phyloP scores from a whole-genome alignment of 2,329 filamentous ascomycete species.

The Saccharata proteae region DNA sequence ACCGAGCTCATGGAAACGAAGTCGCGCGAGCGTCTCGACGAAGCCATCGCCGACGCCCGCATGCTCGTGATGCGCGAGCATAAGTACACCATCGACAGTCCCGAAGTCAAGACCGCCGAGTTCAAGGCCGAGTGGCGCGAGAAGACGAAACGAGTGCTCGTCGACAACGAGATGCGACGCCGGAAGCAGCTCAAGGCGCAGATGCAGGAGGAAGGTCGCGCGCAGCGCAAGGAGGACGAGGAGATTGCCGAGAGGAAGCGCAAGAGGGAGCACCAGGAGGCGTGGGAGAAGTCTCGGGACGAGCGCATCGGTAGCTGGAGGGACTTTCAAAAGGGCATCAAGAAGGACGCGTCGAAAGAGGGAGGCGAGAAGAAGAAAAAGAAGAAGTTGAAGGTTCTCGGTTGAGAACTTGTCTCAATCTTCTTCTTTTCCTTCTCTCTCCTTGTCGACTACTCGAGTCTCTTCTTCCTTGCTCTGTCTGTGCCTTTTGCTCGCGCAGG shows the following conservation, averaged over 20 bases:
- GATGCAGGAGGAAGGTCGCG: conserved; percentile 90
- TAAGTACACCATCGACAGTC: conserved; percentile 82
- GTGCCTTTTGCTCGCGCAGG: too few relatives aligned
- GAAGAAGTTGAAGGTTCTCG: conserved; percentile 41
- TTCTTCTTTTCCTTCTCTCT: background rate
- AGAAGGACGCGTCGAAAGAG: conserved; percentile 23
- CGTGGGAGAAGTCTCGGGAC: conserved; percentile 89
- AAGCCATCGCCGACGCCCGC: conserved; percentile 89
- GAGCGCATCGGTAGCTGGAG: conserved; percentile 90
- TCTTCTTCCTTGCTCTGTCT: too few relatives aligned
- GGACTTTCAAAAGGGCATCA: conserved; percentile 70
- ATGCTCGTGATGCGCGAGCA: conserved; percentile 89
- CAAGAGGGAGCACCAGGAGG: conserved; percentile 76
- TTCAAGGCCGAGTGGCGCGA: conserved; percentile 81
- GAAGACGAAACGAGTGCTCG: conserved; percentile 78
- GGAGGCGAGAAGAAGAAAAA: conserved; percentile 34
- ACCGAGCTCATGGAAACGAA: conserved; percentile 89
- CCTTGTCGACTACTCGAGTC: too few relatives aligned
- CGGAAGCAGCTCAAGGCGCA: conserved; percentile 80
- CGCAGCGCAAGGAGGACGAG: conserved; percentile 75
- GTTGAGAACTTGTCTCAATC: conserved; percentile 23
- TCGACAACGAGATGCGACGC: conserved; percentile 82
- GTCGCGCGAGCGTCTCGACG: conserved; percentile 72
- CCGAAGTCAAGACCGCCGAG: conserved; percentile 71
- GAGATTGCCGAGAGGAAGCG: conserved; percentile 54